Conservation (phyloP, 805 yeast genomes). For the Candida insectalens region DNA sequence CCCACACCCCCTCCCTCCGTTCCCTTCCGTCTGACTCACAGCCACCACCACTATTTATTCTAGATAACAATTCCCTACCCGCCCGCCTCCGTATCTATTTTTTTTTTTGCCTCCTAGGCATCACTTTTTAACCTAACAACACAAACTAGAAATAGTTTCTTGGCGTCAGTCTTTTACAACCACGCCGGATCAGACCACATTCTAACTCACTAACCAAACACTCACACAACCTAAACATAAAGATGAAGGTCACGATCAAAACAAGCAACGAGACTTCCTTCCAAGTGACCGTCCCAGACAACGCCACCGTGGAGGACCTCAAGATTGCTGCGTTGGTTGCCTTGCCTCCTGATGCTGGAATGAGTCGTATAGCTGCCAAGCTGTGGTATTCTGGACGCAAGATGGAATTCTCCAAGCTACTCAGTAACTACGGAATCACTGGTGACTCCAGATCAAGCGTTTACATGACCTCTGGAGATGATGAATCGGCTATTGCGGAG, state of each 20-base stretch:
- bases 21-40: background rate
- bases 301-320: conserved; percentile 43
- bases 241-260: conserved; percentile 41
- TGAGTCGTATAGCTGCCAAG: conserved; percentile 12
- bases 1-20: background rate
- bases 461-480: conserved; percentile 16
- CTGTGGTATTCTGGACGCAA: conserved; percentile 25
- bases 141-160: no score
- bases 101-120: background rate
- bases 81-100: no score
- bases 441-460: conserved; percentile 19
- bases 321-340: conserved; percentile 36
- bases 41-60: no score
- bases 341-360: conserved; percentile 15
- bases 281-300: conserved; percentile 39
- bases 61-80: no score
- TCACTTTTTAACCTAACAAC: no score
- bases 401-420: conserved; percentile 17
- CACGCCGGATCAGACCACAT: no score
- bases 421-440: conserved; percentile 20
- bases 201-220: no score
- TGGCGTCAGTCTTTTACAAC: no score
- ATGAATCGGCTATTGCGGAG: conserved; percentile 11
- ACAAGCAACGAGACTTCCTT: conserved; percentile 23
- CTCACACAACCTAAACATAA: conserved; percentile 2